phyloP scores from a whole-genome alignment of 176 grass and related monocot species.

The Poa annua region DNA sequence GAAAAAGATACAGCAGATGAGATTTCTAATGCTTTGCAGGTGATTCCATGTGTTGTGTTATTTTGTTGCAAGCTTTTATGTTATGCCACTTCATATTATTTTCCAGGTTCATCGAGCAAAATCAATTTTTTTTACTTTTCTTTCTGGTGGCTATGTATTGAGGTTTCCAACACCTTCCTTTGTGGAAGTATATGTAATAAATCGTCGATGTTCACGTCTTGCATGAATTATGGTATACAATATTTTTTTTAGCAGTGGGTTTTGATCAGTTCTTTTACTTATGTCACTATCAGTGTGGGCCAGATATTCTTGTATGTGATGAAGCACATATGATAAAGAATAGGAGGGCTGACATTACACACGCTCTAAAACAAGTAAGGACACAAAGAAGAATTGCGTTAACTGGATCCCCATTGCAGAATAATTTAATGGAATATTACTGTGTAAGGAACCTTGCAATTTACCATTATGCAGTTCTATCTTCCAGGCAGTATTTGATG shows the following conservation, averaged over 20 bases:
- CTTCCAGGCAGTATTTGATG: constrained; percentile 29
- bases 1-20: constrained; percentile 74
- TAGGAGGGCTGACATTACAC: constrained; percentile 85
- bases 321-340: constrained; percentile 99
- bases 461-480: constrained; percentile 35
- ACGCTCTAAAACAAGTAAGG: constrained; percentile 88
- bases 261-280: constrained; percentile 46
- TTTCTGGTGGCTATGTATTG: constrained; percentile 1
- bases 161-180: constrained; percentile 30
- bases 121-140: background rate
- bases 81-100: constrained; percentile 13
- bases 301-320: constrained; percentile 99
- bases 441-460: constrained; percentile 68
- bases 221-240: constrained; percentile 1
- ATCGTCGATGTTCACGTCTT: constrained; percentile 15
- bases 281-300: constrained; percentile 60
- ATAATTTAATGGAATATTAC: constrained; percentile 99
- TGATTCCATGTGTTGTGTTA: constrained; percentile 38
- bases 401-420: constrained; percentile 96
- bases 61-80: constrained; percentile 33
- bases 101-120: constrained; percentile 5
- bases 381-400: constrained; percentile 97
- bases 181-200: constrained; percentile 5
- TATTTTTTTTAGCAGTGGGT: constrained; percentile 37
- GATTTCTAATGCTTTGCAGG: constrained; percentile 79